Evolutionary conservation across 495 filamentous ascomycete genomes (phyloP).

Genomic region (Stereocaulon alpinum): DNA sequence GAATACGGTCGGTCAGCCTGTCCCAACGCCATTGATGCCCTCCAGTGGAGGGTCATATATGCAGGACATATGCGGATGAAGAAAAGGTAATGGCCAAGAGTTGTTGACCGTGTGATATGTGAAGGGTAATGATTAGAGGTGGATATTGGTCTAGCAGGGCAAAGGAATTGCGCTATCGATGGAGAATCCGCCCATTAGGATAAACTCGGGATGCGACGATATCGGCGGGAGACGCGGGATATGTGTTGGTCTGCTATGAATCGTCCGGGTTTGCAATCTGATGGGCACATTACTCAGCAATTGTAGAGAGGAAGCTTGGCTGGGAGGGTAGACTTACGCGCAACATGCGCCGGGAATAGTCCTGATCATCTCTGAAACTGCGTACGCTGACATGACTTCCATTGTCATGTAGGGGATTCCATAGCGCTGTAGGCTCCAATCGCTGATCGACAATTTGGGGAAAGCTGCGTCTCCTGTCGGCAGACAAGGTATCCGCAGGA

Average conservation of each 20-base stretch:
- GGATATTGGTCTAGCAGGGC: neutral
- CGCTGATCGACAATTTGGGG: slow-evolving; percentile 34
- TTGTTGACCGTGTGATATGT: neutral
- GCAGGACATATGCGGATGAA: neutral
- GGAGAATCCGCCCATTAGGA: neutral
- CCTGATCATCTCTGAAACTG: slow-evolving; percentile 46
- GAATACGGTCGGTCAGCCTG: neutral
- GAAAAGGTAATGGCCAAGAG: neutral
- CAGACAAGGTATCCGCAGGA: slow-evolving; percentile 18
- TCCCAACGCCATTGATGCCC: slow-evolving; percentile 12
- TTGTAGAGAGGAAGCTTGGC: neutral
- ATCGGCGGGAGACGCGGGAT: neutral
- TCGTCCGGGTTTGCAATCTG: slow-evolving; percentile 49
- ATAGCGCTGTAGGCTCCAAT: slow-evolving; percentile 29
- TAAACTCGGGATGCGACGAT: too few relatives aligned
- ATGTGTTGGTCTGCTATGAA: slow-evolving; percentile 1
- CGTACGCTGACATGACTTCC: slow-evolving; percentile 40
- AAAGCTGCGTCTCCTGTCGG: slow-evolving; percentile 21
- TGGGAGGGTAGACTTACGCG: slow-evolving; percentile 31
- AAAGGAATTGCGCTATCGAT: slow-evolving; percentile 6
- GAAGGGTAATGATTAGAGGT: neutral
- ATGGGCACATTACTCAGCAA: slow-evolving; percentile 1
- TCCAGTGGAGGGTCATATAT: neutral
- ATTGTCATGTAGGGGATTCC: slow-evolving; percentile 34
- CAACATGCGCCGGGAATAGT: slow-evolving; percentile 48